These are phyloP conservation scores for Aurifilum marmelostoma DNA, from an alignment of 2,329 filamentous ascomycete species.

Conservation along the genomic window DNA sequence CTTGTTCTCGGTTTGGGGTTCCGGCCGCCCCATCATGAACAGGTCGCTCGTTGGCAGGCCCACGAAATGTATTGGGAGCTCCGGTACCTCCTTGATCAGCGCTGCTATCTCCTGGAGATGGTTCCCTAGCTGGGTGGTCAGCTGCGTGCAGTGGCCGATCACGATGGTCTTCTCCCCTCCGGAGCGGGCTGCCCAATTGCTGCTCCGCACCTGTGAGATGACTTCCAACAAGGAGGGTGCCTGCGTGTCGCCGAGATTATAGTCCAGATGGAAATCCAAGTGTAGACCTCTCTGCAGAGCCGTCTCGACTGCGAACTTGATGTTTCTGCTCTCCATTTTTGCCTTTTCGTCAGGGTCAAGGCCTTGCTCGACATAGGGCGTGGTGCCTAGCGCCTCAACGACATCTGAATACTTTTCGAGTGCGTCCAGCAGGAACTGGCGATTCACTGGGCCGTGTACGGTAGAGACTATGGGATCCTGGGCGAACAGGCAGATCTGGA, in stretches of 20 bases:
- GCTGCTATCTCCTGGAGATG: constrained; percentile 54
- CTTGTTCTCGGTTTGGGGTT: too few species aligned
- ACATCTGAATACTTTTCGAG: constrained; percentile 36
- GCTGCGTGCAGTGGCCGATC: constrained; percentile 70
- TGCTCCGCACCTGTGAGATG: background rate
- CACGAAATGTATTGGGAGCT: constrained; percentile 66
- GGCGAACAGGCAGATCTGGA: constrained; percentile 73
- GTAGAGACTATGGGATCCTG: constrained; percentile 69
- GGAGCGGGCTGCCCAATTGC: constrained; percentile 48
- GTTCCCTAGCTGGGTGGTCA: constrained; percentile 61
- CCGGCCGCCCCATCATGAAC: constrained; percentile 67
- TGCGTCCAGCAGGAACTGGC: constrained; percentile 46
- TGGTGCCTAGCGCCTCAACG: constrained; percentile 67
- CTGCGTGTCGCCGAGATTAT: constrained; percentile 56
- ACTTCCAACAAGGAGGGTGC: constrained; percentile 52
- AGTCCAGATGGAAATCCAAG: constrained; percentile 74
- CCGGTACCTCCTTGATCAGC: constrained; percentile 45
- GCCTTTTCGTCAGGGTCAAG: constrained; percentile 46
- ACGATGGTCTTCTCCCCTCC: constrained; percentile 53
- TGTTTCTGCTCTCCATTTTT: constrained; percentile 46
- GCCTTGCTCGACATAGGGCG: constrained; percentile 69
- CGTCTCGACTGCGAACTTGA: constrained; percentile 63
- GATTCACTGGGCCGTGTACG: constrained; percentile 52
- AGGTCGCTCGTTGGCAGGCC: constrained; percentile 72
- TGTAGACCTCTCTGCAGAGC: constrained; percentile 57